A percentile compares a stretch with the other conserved stretches of the same genome.
These are phyloP conservation scores for Dactylellina cionopaga DNA, from an alignment of 2,329 filamentous ascomycete genomes.

Conservation along the genomic window DNA sequence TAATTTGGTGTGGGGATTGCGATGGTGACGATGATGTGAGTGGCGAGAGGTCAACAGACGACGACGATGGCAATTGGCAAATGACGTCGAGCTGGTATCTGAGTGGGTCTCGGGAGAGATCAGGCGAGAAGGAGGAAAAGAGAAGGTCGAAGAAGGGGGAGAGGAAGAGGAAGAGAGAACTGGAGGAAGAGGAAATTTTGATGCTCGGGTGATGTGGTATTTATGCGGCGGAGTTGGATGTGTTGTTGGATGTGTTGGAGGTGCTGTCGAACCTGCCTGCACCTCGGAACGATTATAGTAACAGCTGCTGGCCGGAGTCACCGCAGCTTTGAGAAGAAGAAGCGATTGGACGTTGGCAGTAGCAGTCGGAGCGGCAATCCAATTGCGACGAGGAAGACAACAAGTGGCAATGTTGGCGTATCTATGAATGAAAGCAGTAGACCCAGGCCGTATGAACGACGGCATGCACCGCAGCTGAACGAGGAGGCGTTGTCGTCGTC, in stretches of 20 bases:
- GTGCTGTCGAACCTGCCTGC: no score
- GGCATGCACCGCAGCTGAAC: constrained; percentile 4
- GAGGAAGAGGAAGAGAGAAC: constrained; percentile 1
- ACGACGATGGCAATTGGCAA: background rate
- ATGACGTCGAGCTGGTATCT: background rate
- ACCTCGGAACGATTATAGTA: no score
- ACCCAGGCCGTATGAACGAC: constrained; percentile 3
- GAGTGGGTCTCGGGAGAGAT: background rate
- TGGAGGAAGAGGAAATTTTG: background rate
- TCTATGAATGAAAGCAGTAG: no score
- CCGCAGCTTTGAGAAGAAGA: background rate
- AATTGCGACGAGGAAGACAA: no score
- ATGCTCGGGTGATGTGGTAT: background rate
- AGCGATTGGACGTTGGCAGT: background rate
- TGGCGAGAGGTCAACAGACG: background rate
- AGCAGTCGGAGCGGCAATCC: background rate
- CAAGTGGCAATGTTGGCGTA: no score
- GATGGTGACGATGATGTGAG: background rate
- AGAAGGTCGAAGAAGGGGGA: background rate
- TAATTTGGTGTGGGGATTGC: background rate
- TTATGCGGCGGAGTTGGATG: background rate
- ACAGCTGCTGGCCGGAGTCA: background rate
- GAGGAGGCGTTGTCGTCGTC: no score
- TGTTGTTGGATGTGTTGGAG: background rate
- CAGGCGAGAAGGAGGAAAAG: background rate